Evolutionary conservation across 2,329 filamentous ascomycete genomes (phyloP).

Genomic region (Aspergillus versicolor): DNA sequence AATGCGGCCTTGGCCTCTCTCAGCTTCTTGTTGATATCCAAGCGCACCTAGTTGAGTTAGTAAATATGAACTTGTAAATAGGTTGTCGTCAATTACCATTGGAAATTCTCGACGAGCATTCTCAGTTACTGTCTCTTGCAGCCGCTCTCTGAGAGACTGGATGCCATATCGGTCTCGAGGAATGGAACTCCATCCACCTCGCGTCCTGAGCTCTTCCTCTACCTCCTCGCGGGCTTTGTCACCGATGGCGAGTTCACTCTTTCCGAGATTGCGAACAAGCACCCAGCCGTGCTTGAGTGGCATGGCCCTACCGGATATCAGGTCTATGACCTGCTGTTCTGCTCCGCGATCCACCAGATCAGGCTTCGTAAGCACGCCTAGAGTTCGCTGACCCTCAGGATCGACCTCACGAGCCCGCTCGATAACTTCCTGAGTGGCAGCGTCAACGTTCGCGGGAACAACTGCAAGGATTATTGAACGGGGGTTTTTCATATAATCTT

Average conservation of each 20-base stretch:
- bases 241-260: conserved; percentile 24
- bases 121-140: conserved; percentile 43
- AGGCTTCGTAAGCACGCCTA: conserved; percentile 58
- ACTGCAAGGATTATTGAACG: conserved; percentile 46
- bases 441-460: conserved; percentile 45
- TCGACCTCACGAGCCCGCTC: conserved; percentile 40
- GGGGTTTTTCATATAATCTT: conserved; percentile 39
- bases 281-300: conserved; percentile 31
- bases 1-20: conserved; percentile 28
- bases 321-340: conserved; percentile 26
- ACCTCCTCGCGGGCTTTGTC: conserved; percentile 23
- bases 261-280: conserved; percentile 33
- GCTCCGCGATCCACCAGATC: conserved; percentile 50
- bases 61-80: neutral
- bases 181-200: conserved; percentile 38
- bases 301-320: conserved; percentile 25
- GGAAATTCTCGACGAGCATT: conserved; percentile 50
- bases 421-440: conserved; percentile 49
- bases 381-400: conserved; percentile 36
- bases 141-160: conserved; percentile 36
- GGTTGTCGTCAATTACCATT: conserved; percentile 25
- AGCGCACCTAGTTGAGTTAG: conserved; percentile 19
- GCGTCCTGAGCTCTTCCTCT: conserved; percentile 38
- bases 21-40: conserved; percentile 38
- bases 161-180: conserved; percentile 43